phyloP scores from a whole-genome alignment of 2,329 filamentous ascomycete genomes.

The Teratosphaeria nubilosa region DNA sequence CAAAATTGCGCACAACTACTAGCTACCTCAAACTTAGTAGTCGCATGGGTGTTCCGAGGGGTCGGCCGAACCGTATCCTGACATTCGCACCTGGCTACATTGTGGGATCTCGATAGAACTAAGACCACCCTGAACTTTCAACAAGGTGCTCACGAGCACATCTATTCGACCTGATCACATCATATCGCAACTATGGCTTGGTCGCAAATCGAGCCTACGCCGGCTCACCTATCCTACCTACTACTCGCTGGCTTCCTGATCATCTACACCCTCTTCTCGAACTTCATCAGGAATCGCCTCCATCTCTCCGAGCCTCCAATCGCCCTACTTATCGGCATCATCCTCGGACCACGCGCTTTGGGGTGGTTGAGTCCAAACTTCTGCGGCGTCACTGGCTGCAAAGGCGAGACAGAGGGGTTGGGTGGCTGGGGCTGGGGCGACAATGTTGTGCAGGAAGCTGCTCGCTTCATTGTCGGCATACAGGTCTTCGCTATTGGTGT shows the following conservation, averaged over 20 bases:
- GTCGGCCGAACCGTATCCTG: not conserved
- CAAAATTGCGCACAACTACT: too few species aligned
- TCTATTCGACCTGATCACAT: not conserved
- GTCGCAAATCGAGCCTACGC: slow-evolving; percentile 38
- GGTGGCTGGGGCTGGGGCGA: slow-evolving; percentile 31
- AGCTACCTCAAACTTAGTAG: too few species aligned
- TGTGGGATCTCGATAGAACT: not conserved
- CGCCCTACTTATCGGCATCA: slow-evolving; percentile 36
- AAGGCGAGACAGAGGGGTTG: slow-evolving; percentile 5
- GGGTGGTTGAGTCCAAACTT: slow-evolving; percentile 31
- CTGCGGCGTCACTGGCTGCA: slow-evolving; percentile 23
- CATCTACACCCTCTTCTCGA: slow-evolving; percentile 36
- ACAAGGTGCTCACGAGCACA: not conserved
- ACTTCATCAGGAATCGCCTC: slow-evolving; percentile 37
- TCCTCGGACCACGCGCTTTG: slow-evolving; percentile 33
- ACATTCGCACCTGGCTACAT: not conserved
- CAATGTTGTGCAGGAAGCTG: slow-evolving; percentile 13
- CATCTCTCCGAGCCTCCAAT: slow-evolving; percentile 41
- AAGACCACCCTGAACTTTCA: not conserved
- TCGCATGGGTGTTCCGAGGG: too few species aligned
- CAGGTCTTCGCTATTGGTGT: slow-evolving; percentile 29
- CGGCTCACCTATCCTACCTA: slow-evolving; percentile 37
- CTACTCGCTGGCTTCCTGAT: slow-evolving; percentile 37
- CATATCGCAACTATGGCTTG: slow-evolving; percentile 18
- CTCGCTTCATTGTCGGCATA: slow-evolving; percentile 38